Base-by-base conservation (phyloP, 1,284 basidiomycete genomes). In the Spongiforma sp. region DNA sequence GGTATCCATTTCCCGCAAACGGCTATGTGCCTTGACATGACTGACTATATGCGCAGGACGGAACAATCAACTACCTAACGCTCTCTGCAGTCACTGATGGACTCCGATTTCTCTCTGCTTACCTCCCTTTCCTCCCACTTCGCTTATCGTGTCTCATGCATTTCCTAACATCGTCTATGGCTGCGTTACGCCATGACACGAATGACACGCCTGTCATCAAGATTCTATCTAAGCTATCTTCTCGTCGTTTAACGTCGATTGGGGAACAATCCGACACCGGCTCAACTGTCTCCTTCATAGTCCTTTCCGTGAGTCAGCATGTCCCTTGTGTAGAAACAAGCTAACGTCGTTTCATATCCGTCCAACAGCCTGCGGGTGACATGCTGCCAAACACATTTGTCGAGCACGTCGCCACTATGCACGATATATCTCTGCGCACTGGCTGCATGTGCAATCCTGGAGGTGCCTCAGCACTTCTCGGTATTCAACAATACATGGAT, bases 371-470 rank as follows among this genome's bases (percentile, higher is more conserved):
- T 28, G 77, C 78, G 14, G 90, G 90, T 26, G 82, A 85, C 48
- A 85, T 88, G 78, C 77, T 93, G 7, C 86, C 90, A 0, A 88
- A 89, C 68, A 86, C 87, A 3, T 89, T 90, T 72, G 82, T 93
- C 68, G 90, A 91, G 68, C 81, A 87, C 65, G 83, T 87, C 4
- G 90, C 93, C 1, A 84, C 89, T 10, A 80, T 78, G 60, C 81
- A 84, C 61, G 84, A 82, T 61, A 88, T 94, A 65, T 91, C 91
- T 15, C 78, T 94, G 21, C 86, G 93, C 50, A 92, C 92, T 2
- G 93, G 93, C 0, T 94, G 93, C 73, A 89, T 94, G 84, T 94
- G 93, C 72, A 94, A 94, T 67, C 90, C 93, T 7, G 93, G 93
- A 10, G 92, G 88, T 15, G 90, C 91, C 1, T 87, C 90, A 0